Conservation (phyloP, 2,329 filamentous ascomycete species). For the Penicillium sp. region DNA sequence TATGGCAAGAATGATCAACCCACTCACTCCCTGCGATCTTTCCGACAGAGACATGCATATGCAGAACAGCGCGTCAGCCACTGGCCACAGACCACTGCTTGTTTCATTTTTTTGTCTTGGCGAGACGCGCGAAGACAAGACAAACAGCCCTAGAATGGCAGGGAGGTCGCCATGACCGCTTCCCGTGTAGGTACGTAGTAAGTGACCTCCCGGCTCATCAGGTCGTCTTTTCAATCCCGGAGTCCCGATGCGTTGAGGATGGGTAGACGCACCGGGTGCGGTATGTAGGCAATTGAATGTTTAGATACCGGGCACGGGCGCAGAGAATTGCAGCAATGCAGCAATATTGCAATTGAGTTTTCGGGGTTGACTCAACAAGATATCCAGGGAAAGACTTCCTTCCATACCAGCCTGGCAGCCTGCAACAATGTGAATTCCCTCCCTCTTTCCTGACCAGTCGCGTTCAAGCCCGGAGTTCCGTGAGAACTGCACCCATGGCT, state of each 20-base stretch:
- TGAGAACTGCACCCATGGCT: background rate
- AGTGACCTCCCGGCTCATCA: background rate
- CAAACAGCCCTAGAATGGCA: background rate
- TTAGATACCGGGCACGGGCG: background rate
- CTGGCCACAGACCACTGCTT: background rate
- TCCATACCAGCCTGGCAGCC: background rate
- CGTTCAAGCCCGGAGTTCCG: conserved; percentile 1
- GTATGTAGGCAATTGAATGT: background rate
- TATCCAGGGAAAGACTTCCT: background rate
- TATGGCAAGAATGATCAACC: background rate
- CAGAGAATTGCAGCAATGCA: background rate
- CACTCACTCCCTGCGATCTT: background rate
- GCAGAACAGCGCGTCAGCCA: background rate
- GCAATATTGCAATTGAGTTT: background rate
- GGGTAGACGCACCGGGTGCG: background rate
- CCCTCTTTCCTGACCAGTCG: background rate
- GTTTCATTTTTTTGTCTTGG: conserved; percentile 5
- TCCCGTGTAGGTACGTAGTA: background rate
- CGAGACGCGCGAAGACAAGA: background rate
- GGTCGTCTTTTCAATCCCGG: conserved; percentile 5
- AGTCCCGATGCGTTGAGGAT: background rate
- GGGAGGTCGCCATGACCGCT: conserved; percentile 3
- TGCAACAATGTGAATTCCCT: background rate
- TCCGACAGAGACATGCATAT: conserved; percentile 1
- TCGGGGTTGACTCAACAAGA: background rate